Evolutionary conservation across 352 stramenopile genomes (phyloP), one percentile per base, ranked within the genome.

Genomic region (Globisporangium cylindrosporum): DNA sequence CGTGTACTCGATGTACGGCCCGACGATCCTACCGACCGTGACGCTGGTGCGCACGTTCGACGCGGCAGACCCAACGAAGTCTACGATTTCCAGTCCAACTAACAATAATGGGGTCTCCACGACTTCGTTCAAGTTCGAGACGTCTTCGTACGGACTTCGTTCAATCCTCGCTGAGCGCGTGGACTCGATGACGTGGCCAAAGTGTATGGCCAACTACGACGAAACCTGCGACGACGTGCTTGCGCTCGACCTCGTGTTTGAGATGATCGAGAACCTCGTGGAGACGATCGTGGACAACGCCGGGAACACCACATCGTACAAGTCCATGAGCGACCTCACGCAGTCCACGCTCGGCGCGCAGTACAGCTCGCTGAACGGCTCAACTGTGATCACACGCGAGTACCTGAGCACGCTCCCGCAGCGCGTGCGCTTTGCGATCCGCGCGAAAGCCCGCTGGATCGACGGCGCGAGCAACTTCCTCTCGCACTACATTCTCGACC

Each of bases 261-360:
- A 36, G 24, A 87, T 87, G 79, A 70, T 85, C 14, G 77, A 87
- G 53, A 73, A 56, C 7, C 63, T 87, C 18, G 77, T 76, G 10
- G 66, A 77, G 27, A 75, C 74, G 5, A 61, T 85, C 9, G 62
- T 43, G 6, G 66, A 62, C 46, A 87, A 87, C 69, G 74, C 73
- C 24, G 71, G 68, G 15, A 80, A 76, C 54, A 85, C 79, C 34
- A 87, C 79, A 34, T 82, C 75, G 57, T 83, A 87, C 69, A 83
- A 84, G 60, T 83, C 77, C 24, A 72, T 87, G 56, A 71, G 73
- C 22, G 74, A 83, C 57, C 70, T 73, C 18, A 78, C 78, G 34
- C 72, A 77, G 14, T 70, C 78, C 22, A 75, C 76, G 27, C 53
- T 69, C 29, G 59, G 55, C 49, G 41, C 60, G 8, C 56, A 63